Conservation (phyloP, 2,329 filamentous ascomycete genomes). For the Apiospora arundinis region DNA sequence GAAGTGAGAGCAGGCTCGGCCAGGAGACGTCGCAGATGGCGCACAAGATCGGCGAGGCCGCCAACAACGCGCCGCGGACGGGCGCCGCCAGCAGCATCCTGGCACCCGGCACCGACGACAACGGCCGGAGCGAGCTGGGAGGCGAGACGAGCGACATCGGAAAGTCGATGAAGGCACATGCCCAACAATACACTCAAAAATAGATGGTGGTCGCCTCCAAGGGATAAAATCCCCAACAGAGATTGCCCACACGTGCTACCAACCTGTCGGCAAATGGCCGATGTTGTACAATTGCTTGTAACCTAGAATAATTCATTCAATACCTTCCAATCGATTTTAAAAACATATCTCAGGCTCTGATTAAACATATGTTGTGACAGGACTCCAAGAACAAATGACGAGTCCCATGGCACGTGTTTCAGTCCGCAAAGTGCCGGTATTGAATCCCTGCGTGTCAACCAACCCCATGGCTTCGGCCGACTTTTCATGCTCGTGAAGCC, state of each 20-base stretch:
- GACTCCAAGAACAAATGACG: too few species aligned
- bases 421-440: too few species aligned
- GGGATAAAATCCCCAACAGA: too few species aligned
- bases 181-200: constrained; percentile 5
- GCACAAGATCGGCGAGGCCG: not conserved
- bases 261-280: not conserved
- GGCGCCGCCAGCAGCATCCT: constrained; percentile 3
- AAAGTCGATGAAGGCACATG: not conserved
- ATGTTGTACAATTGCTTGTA: not conserved
- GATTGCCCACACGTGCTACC: not conserved
- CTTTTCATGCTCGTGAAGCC: too few species aligned
- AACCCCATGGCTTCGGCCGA: too few species aligned
- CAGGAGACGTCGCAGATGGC: constrained; percentile 16
- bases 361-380: not conserved
- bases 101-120: not conserved
- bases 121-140: not conserved
- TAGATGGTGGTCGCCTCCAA: not conserved
- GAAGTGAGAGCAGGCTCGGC: constrained; percentile 3
- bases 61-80: not conserved
- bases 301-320: not conserved
- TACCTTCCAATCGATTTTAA: too few species aligned
- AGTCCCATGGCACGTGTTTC: too few species aligned
- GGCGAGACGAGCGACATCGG: not conserved
- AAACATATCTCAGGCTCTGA: too few species aligned
- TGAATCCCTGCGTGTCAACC: too few species aligned